Conservation (phyloP, 2,329 filamentous ascomycete species). For the Rhynchosporium graminicola region DNA sequence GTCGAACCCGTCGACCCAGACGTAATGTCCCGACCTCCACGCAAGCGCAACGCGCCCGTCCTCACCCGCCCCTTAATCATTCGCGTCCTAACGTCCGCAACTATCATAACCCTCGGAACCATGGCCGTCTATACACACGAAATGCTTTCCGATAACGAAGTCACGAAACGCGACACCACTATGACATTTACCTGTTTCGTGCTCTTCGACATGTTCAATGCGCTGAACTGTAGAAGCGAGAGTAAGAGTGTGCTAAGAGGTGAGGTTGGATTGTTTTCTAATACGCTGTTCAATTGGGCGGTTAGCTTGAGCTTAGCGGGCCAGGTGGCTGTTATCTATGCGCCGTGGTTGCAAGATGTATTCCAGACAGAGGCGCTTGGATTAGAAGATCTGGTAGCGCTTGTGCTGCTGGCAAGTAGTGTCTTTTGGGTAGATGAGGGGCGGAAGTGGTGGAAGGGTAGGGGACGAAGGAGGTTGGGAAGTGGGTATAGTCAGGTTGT, state of each 20-base stretch:
- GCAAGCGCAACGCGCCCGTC: constrained; percentile 83
- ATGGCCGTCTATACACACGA: constrained; percentile 89
- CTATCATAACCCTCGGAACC: constrained; percentile 90
- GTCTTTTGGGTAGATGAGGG: constrained; percentile 96
- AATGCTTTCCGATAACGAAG: constrained; percentile 79
- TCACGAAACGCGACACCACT: constrained; percentile 92
- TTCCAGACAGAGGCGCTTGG: constrained; percentile 92
- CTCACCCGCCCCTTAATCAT: constrained; percentile 81
- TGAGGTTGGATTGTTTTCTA: constrained; percentile 79
- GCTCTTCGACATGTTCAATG: constrained; percentile 99
- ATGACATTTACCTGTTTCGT: constrained; percentile 99
- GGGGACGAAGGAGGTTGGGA: constrained; percentile 56
- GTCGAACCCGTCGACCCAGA: constrained; percentile 93
- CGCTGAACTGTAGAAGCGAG: constrained; percentile 87
- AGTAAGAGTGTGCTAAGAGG: constrained; percentile 85
- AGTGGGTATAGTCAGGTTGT: constrained; percentile 67
- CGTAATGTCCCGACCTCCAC: constrained; percentile 89
- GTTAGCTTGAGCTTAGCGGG: constrained; percentile 82
- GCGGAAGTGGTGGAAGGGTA: constrained; percentile 73
- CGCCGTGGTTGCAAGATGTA: constrained; percentile 88
- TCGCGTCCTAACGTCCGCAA: constrained; percentile 83
- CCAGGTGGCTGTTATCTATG: constrained; percentile 89
- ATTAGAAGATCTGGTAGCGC: constrained; percentile 69
- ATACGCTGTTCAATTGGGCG: constrained; percentile 95
- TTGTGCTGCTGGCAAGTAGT: constrained; percentile 76